phyloP scores from a whole-genome alignment of 345 rosid genomes.

The Lepidium aucheri region DNA sequence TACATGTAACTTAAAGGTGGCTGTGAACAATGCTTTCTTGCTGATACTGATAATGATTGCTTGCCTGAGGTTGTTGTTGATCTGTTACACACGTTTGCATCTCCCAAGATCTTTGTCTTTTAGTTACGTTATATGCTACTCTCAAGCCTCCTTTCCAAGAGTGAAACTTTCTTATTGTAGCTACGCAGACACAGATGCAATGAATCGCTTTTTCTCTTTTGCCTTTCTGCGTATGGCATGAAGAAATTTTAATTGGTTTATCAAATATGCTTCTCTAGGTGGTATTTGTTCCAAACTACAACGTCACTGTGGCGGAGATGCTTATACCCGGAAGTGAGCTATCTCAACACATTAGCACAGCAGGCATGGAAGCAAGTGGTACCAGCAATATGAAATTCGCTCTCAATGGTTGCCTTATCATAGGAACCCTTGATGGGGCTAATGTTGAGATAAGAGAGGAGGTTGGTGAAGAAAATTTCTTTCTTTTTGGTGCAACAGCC shows the following conservation, averaged over 20 bases:
- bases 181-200: background rate
- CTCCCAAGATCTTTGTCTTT: slow-evolving; percentile 1
- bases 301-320: slow-evolving; percentile 88
- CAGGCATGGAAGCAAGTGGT: slow-evolving; percentile 99
- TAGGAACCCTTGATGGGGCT: slow-evolving; percentile 96
- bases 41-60: background rate
- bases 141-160: background rate
- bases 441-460: slow-evolving; percentile 97
- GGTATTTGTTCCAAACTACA: slow-evolving; percentile 95
- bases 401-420: slow-evolving; percentile 90
- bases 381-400: slow-evolving; percentile 99
- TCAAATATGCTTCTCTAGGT: slow-evolving; percentile 38
- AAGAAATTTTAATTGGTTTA: background rate
- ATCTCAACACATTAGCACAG: slow-evolving; percentile 96
- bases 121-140: background rate
- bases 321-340: slow-evolving; percentile 97
- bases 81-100: background rate
- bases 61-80: background rate
- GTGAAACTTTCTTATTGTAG: background rate
- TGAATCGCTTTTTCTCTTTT: background rate
- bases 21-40: background rate
- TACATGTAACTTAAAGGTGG: background rate
- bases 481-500: slow-evolving; percentile 88
- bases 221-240: background rate
- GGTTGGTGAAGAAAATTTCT: slow-evolving; percentile 83